Evolutionary conservation across 2,329 filamentous ascomycete species (phyloP).

Genomic region (Diaporthe citrichinensis): DNA sequence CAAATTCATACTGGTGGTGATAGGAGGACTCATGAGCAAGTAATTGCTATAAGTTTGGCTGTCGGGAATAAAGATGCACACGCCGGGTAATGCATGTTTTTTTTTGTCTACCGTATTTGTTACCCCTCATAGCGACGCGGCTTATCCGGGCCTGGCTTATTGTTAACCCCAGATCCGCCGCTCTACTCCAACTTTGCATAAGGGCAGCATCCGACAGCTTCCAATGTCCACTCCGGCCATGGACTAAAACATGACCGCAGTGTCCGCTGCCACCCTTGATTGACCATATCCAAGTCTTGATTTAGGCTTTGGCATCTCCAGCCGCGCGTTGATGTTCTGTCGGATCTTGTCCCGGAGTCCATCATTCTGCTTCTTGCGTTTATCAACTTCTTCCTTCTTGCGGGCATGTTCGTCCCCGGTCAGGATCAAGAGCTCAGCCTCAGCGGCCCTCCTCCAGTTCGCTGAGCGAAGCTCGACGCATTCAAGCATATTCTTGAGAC

Average conservation of each 20-base stretch:
- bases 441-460: not conserved
- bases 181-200: not conserved
- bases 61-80: not conserved
- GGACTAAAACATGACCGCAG: not conserved
- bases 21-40: not conserved
- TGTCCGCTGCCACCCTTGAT: not conserved
- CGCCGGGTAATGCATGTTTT: not conserved
- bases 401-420: not conserved
- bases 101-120: not conserved
- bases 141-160: not conserved
- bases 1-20: not conserved
- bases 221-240: too few relatives aligned
- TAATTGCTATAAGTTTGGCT: not conserved
- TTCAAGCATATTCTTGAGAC: not conserved
- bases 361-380: not conserved
- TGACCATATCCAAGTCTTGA: not conserved
- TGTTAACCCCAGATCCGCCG: not conserved
- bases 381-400: not conserved
- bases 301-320: not conserved
- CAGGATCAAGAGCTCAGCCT: not conserved
- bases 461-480: not conserved
- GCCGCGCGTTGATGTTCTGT: not conserved
- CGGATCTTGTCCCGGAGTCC: not conserved
- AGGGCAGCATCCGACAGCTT: not conserved
- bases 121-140: not conserved